Base-by-base conservation (phyloP, 2,329 filamentous ascomycete genomes). In the Magnaporthiopsis incrustans region DNA sequence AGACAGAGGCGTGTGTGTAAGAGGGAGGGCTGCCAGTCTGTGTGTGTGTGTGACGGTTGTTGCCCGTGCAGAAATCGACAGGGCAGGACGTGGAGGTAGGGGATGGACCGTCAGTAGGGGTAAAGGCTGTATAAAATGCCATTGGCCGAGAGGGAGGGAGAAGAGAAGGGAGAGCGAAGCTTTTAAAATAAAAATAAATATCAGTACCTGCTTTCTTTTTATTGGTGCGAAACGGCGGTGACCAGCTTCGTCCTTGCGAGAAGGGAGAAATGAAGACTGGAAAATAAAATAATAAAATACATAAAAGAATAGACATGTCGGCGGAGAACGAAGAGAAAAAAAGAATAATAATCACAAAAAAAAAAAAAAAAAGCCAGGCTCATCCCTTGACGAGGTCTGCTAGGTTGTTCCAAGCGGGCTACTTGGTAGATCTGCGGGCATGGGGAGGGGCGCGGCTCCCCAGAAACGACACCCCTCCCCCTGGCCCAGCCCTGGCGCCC, bases 251-350 rank as follows among this genome's bases (percentile, higher is more conserved):
- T 50, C 60, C 30, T 62, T 60, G 60, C 25, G 22, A 62, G 50
- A 61, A 65, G 57, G 27, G 63, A 64, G 59, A 50, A 63, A 57
- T 44, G 60, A 59, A 59, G 18, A 7, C 30, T 59, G 62, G 35
- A 14, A 61, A 62, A 59, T 27, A 44, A 60, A 59, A 27, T 5
- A 33, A 59, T 59, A 61, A 25, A 32, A 35, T 25, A 33, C 22
- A 53, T 53, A 53, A 53, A 53, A 62, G 35, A 32, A 56, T n/a
- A 62, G 50, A 56, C 60, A 33, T 30, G 50, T 25, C n/a, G 25
- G 33, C 30, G 33, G 59, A 26, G 33, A 26, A 38, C 10, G 26
- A 33, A 60, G 57, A 53, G 44, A 57, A 61, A 61, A n/a, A 26
- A 63, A 44, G 18, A 44, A 35, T 35, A 44, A 18, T 18, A 60